Evolutionary conservation across 179 eudicot species (phyloP).

Genomic region (Drosera spatulata): DNA sequence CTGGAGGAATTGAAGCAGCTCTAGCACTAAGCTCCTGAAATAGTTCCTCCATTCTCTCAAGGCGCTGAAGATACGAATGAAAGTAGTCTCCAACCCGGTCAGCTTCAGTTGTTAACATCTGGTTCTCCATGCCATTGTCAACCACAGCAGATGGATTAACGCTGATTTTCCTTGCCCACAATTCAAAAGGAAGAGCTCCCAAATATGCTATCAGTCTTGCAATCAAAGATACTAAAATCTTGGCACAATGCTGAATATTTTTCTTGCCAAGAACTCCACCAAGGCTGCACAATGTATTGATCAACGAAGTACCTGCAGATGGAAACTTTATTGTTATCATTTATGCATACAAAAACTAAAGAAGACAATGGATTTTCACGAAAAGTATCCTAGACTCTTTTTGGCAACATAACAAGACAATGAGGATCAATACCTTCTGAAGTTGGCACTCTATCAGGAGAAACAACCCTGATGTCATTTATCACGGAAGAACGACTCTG

Average conservation of each 20-base stretch:
- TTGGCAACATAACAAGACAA: not conserved
- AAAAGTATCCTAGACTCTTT: not conserved
- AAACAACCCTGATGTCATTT: conserved; percentile 5
- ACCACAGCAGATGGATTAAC: conserved; percentile 22
- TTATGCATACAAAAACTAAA: not conserved
- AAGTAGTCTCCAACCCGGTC: conserved; percentile 14
- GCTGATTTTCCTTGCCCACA: conserved; percentile 29
- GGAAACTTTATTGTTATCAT: not conserved
- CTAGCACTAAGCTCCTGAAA: conserved; percentile 47
- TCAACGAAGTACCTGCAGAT: conserved; percentile 9
- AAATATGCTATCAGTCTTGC: conserved; percentile 18
- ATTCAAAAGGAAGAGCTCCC: conserved; percentile 19
- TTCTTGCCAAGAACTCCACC: conserved; percentile 23
- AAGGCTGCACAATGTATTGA: conserved; percentile 2
- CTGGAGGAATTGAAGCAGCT: conserved; percentile 50
- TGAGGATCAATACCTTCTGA: conserved; percentile 18
- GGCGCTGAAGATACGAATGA: conserved; percentile 47
- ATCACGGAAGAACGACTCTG: conserved; percentile 8
- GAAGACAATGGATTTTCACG: too few species aligned
- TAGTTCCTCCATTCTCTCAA: conserved; percentile 42
- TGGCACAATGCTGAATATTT: conserved; percentile 17
- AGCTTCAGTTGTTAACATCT: conserved; percentile 15
- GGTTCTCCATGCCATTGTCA: conserved; percentile 19
- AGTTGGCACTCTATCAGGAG: conserved; percentile 8
- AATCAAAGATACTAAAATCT: conserved; percentile 19